These are phyloP conservation scores for Solanum hybrid DNA, from an alignment of 305 asterid genomes.

Conservation along the genomic window DNA sequence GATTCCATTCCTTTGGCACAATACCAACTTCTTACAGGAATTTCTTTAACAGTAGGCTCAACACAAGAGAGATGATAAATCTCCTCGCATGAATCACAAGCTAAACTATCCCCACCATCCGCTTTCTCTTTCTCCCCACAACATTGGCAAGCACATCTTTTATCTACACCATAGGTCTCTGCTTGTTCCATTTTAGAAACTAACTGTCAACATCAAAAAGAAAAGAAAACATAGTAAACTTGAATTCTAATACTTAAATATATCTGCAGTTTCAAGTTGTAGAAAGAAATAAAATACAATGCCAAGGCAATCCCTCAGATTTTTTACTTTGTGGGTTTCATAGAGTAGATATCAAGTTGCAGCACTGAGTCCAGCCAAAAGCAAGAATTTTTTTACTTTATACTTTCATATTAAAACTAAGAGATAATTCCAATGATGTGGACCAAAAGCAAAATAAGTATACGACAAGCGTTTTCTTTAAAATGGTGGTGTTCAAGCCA, in stretches of 20 bases:
- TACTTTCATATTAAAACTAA: background rate
- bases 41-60: constrained; percentile 54
- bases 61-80: constrained; percentile 77
- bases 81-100: constrained; percentile 84
- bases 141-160: constrained; percentile 37
- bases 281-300: background rate
- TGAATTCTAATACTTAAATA: background rate
- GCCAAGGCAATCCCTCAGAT: background rate
- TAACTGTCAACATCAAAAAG: constrained; percentile 15
- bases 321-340: background rate
- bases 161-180: constrained; percentile 10
- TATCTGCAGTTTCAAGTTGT: background rate
- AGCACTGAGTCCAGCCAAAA: background rate
- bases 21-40: constrained; percentile 65
- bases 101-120: constrained; percentile 56
- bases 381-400: background rate
- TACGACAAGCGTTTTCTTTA: too few species aligned
- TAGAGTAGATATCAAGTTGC: background rate
- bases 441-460: background rate
- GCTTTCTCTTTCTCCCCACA: constrained; percentile 54
- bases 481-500: background rate
- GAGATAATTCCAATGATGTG: background rate
- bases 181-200: constrained; percentile 19
- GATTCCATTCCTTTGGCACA: constrained; percentile 35
- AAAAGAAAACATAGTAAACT: background rate